These are phyloP conservation scores for Chamaecrista fasciculata DNA, from an alignment of 306 rosid genomes.

Conservation along the genomic window DNA sequence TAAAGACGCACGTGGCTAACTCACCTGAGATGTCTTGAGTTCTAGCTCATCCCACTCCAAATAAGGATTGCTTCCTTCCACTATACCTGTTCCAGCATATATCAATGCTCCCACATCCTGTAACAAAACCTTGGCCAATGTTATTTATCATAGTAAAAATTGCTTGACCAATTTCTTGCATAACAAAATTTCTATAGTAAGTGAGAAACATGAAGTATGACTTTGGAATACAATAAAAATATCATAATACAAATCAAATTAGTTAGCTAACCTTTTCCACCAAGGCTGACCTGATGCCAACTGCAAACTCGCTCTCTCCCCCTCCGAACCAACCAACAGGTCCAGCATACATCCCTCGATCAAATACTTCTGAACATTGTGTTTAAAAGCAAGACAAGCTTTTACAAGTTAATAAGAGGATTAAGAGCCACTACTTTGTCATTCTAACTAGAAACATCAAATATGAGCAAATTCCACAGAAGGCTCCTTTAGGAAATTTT, in stretches of 20 bases:
- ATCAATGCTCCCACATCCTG: constrained; percentile 79
- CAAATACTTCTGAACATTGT: constrained; percentile 70
- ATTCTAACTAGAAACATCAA: constrained; percentile 21
- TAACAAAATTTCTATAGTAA: not conserved
- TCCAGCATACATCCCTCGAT: constrained; percentile 97
- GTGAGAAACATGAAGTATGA: constrained; percentile 1
- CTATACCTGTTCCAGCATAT: constrained; percentile 97
- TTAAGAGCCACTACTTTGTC: constrained; percentile 4
- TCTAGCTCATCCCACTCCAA: constrained; percentile 94
- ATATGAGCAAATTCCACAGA: not conserved
- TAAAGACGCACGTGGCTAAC: constrained; percentile 13
- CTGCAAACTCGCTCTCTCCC: constrained; percentile 96
- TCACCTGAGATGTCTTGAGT: constrained; percentile 89
- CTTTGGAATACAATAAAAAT: constrained; percentile 17
- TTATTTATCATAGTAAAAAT: constrained; percentile 4
- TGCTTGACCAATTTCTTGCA: not conserved
- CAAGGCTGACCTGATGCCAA: constrained; percentile 92
- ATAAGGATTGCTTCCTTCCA: constrained; percentile 82
- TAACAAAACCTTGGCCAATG: constrained; percentile 19
- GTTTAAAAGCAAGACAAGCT: constrained; percentile 12
- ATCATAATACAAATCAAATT: not conserved
- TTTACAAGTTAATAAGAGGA: not conserved
- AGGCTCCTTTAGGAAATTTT: not conserved
- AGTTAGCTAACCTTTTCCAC: constrained; percentile 69
- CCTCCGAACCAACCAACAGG: constrained; percentile 99